These are phyloP conservation scores for Ogataea pini DNA, from an alignment of 805 yeast genomes.

Conservation along the genomic window DNA sequence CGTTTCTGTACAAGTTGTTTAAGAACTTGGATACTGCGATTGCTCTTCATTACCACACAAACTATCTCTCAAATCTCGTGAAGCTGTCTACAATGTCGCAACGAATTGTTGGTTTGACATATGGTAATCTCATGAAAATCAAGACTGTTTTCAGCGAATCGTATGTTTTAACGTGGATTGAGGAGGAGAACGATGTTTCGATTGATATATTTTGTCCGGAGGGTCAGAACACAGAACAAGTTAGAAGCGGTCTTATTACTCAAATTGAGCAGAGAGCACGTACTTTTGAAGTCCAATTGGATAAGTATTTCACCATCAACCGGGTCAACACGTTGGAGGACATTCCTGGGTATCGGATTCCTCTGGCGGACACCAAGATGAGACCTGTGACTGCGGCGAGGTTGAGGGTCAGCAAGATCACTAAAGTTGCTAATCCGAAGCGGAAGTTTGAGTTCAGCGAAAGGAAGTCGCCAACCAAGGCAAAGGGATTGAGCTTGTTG, in stretches of 20 bases:
- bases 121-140: constrained; percentile 14
- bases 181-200: constrained; percentile 19
- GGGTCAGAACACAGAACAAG: constrained; percentile 1
- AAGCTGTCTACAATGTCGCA: constrained; percentile 20
- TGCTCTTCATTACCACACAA: constrained; percentile 27
- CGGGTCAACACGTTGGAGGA: constrained; percentile 5
- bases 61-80: constrained; percentile 21
- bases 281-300: constrained; percentile 10
- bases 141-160: constrained; percentile 23
- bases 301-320: constrained; percentile 5
- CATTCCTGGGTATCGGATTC: constrained; percentile 13
- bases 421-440: constrained; percentile 35
- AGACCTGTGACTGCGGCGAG: constrained; percentile 3
- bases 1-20: constrained; percentile 13
- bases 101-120: constrained; percentile 17
- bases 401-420: constrained; percentile 5
- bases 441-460: constrained; percentile 40
- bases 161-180: constrained; percentile 9
- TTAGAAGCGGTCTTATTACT: constrained; percentile 17
- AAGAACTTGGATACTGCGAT: constrained; percentile 22
- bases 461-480: constrained; percentile 14
- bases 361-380: constrained; percentile 2
- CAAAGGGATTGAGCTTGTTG: constrained; percentile 32
- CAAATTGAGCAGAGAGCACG: constrained; percentile 12
- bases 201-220: constrained; percentile 18